A percentile compares a stretch with the other conserved stretches of the same genome.
Evolutionary conservation across 805 yeast genomes (phyloP).

Genomic region (Cyberlindnera lachancei): DNA sequence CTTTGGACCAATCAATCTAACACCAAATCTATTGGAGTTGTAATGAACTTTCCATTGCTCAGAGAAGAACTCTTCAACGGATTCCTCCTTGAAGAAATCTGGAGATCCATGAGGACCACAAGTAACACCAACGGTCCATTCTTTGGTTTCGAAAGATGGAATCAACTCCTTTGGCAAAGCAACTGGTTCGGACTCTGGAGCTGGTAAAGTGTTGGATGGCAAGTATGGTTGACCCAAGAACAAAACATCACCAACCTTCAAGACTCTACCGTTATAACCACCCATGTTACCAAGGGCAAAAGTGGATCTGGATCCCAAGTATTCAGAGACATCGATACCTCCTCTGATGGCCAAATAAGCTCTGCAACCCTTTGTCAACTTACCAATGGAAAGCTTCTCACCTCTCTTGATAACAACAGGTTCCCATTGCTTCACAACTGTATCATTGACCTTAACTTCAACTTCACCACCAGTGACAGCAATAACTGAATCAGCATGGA

Average conservation of each 20-base stretch:
- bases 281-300: constrained; percentile 91
- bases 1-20: constrained; percentile 88
- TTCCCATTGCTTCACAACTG: constrained; percentile 51
- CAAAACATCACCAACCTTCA: constrained; percentile 88
- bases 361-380: constrained; percentile 77
- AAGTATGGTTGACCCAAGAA: constrained; percentile 75
- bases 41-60: constrained; percentile 92
- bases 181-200: constrained; percentile 59
- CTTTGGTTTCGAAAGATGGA: constrained; percentile 22
- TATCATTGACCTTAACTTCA: constrained; percentile 59
- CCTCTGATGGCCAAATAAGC: constrained; percentile 85
- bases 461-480: constrained; percentile 85
- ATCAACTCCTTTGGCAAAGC: constrained; percentile 44
- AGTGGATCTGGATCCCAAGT: constrained; percentile 93
- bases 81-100: constrained; percentile 78
- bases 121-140: constrained; percentile 87
- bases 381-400: constrained; percentile 74
- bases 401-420: constrained; percentile 71
- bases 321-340: constrained; percentile 90
- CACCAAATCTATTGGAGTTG: constrained; percentile 95
- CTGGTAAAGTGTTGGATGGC: constrained; percentile 61
- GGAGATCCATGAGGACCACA: constrained; percentile 99
- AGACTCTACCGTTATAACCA: constrained; percentile 88
- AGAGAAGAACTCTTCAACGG: constrained; percentile 66
- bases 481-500: constrained; percentile 73